Evolutionary conservation across 345 rosid species (phyloP).

Genomic region (Lepidium aucheri): DNA sequence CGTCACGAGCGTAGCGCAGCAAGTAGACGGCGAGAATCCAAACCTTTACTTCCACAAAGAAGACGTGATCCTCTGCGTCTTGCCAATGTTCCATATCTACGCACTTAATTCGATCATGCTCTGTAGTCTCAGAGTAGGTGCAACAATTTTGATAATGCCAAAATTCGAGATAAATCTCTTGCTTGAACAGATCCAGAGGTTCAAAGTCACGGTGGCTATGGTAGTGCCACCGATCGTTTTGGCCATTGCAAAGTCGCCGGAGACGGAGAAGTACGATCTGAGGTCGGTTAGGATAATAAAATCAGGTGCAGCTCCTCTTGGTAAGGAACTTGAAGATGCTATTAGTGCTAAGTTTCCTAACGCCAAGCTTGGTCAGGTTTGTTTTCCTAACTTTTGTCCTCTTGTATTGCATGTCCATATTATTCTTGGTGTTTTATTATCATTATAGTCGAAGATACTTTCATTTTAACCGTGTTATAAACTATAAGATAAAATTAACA

Average conservation of each 20-base stretch:
- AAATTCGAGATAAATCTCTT: constrained; percentile 47
- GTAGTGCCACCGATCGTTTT: constrained; percentile 70
- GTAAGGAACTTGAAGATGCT: constrained; percentile 74
- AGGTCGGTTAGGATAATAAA: constrained; percentile 51
- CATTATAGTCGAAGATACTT: too few species aligned
- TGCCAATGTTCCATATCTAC: constrained; percentile 73
- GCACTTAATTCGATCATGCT: constrained; percentile 58
- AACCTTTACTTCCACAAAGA: constrained; percentile 49
- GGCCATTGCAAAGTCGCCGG: constrained; percentile 46
- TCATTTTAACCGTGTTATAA: too few species aligned
- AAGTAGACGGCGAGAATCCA: constrained; percentile 84
- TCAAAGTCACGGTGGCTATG: constrained; percentile 56
- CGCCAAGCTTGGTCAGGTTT: constrained; percentile 82
- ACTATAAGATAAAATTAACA: too few species aligned
- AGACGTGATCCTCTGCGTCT: constrained; percentile 55
- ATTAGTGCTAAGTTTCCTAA: constrained; percentile 55
- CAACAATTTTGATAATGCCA: constrained; percentile 62
- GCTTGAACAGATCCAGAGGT: constrained; percentile 42
- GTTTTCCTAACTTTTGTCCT: neutral
- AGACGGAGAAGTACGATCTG: constrained; percentile 50
- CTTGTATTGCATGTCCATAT: neutral
- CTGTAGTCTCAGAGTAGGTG: constrained; percentile 64
- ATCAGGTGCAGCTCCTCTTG: constrained; percentile 81
- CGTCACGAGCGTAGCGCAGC: constrained; percentile 72
- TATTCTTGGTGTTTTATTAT: neutral